These are phyloP conservation scores for Trichothecium sympodiale DNA, from an alignment of 2,329 filamentous ascomycete genomes.

Conservation along the genomic window DNA sequence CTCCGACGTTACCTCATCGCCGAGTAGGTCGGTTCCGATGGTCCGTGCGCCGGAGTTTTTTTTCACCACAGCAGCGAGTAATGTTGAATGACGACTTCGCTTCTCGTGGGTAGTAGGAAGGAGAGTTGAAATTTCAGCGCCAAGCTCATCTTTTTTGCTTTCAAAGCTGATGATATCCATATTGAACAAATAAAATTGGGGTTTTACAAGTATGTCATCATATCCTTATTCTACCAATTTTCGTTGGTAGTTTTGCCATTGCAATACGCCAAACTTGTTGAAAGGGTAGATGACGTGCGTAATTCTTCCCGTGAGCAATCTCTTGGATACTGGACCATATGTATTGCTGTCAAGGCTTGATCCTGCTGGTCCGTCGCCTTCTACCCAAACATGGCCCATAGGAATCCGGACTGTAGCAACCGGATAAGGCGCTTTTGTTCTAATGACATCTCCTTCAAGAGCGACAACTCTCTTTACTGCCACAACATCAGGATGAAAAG, in stretches of 20 bases:
- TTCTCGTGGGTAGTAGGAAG: no score
- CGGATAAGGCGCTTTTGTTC: conserved; percentile 51
- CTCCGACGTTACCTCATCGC: no score
- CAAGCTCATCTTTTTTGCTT: no score
- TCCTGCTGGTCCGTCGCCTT: conserved; percentile 69
- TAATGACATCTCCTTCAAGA: conserved; percentile 67
- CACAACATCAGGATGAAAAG: conserved; percentile 55
- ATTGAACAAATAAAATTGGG: no score
- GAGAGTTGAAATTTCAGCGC: no score
- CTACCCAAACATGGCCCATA: conserved; percentile 83
- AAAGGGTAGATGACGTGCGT: conserved; percentile 62
- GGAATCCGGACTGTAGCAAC: conserved; percentile 53
- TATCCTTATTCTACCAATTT: conserved; percentile 10
- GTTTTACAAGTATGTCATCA: neutral
- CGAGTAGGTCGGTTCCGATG: no score
- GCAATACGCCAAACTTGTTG: conserved; percentile 43
- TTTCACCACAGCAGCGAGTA: no score
- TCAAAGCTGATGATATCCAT: no score
- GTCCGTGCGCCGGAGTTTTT: no score
- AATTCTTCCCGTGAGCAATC: conserved; percentile 64
- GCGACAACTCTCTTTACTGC: conserved; percentile 78
- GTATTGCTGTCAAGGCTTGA: conserved; percentile 75
- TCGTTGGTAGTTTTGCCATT: conserved; percentile 42
- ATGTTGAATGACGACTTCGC: no score
- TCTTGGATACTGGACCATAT: conserved; percentile 73